Base-by-base conservation (phyloP, 2,329 filamentous ascomycete genomes). In the Ceratocystis diversiconidia region DNA sequence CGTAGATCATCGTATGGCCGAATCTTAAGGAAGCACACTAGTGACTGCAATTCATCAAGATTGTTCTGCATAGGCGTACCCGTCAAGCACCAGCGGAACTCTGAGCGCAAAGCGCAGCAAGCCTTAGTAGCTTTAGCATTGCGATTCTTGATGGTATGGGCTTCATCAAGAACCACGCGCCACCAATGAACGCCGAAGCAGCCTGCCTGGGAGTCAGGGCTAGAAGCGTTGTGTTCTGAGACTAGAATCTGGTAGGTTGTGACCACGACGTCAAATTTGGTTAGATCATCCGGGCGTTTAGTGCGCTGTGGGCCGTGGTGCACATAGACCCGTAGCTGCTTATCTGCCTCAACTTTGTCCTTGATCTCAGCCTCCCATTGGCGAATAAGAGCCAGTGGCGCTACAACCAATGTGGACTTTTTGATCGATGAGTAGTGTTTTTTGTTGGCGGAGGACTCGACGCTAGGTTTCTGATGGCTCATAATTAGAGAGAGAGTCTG, bases 61-160 rank as follows among this genome's bases (percentile, higher is more conserved):
- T 96, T 97, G 76, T 99, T 99, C 73, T 99, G 94, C 87, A 99
- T 91, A 0, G 94, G 94, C 1, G 94, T 99, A 64, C 94, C 94
- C 0, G 92, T 96, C 68, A 99, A 77, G 72, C 94, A 97, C 94
- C 94, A 99, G 68, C 94, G 83, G 72, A 96, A 97, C 73, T 94
- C 88, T 22, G 90, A 86, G 36, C 87, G 80, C 41, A 99, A 76
- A 1, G 89, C 89, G 73, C 87, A 99, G 70, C 89, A 94, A 1
- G 94, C 92, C 73, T 96, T 91, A 1, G 92, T 96, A 50, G 90
- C 87, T 76, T 99, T 99, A 25, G 94, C 91, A 70, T 95, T 96
- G 69, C 92, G 87, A 73, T 99, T 99, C 78, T 99, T 99, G 81
- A 99, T 96, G 1, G 89, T 95, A 74, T 99, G 94, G 0, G 94